Conservation (phyloP, 1,284 basidiomycete genomes). For the Earliella scabrosa region DNA sequence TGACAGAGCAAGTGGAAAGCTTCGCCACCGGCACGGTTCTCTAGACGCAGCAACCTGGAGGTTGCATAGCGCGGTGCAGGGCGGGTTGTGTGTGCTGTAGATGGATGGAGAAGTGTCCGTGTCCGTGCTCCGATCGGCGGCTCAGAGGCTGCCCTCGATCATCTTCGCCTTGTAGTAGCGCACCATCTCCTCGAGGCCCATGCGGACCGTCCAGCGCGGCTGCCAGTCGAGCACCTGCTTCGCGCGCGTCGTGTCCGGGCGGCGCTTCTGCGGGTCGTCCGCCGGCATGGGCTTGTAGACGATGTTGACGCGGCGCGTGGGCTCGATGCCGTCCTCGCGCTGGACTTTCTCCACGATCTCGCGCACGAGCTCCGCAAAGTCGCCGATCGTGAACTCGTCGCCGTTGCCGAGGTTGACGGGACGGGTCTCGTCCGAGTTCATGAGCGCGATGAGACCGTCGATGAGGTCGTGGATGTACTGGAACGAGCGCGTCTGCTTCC, state of each 20-base stretch:
- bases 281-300: conserved; percentile 86
- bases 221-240: conserved; percentile 89
- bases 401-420: conserved; percentile 95
- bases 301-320: conserved; percentile 66
- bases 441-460: conserved; percentile 86
- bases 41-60: too few species aligned
- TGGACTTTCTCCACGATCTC: conserved; percentile 91
- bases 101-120: background rate
- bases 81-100: background rate
- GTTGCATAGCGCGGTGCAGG: background rate
- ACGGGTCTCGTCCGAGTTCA: conserved; percentile 90
- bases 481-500: conserved; percentile 95
- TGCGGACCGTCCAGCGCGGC: conserved; percentile 89
- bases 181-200: conserved; percentile 95
- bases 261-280: conserved; percentile 94
- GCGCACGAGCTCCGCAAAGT: conserved; percentile 88
- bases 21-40: background rate
- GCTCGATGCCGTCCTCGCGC: conserved; percentile 73
- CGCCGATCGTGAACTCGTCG: conserved; percentile 94
- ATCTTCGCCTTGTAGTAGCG: conserved; percentile 89
- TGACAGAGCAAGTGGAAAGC: conserved; percentile 3
- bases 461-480: conserved; percentile 89
- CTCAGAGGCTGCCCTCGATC: conserved; percentile 75
- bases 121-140: background rate
- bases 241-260: conserved; percentile 91